Base-by-base conservation (phyloP, 129 eudicot genomes). In the Sambucus nigra region DNA sequence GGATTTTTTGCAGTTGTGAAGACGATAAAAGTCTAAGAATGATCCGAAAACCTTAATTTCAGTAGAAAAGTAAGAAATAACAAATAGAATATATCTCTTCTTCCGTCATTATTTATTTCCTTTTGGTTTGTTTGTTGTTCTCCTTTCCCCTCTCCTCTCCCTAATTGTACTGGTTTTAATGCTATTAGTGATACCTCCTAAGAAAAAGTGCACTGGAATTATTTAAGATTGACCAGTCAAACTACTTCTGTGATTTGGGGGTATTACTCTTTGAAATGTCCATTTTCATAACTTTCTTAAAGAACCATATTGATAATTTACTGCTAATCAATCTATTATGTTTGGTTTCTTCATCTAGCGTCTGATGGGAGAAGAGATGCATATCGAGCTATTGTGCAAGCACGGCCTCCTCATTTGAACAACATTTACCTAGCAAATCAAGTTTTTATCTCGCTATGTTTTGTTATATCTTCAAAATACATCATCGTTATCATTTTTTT, bases 131-230 rank as follows among this genome's bases (percentile, higher is more conserved):
- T n/a, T n/a, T n/a, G n/a, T n/a, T n/a, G n/a, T n/a, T n/a, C n/a
- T n/a, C n/a, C n/a, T n/a, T n/a, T n/a, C n/a, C n/a, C n/a, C n/a
- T n/a, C n/a, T n/a, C n/a, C n/a, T n/a, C n/a, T n/a, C n/a, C n/a
- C n/a, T n/a, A n/a, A n/a, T n/a, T n/a, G n/a, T n/a, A n/a, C n/a
- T n/a, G n/a, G 13, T 49, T 59, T 44, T 56, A 13, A 59, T 15
- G 26, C 32, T 63, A 25, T 69, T 70, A 42, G 85, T 86, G 99
- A 75, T 92, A 92, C 68, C 91, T 92, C 31, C 67, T 92, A 64
- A 82, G 99, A 68, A 80, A 94, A 77, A 92, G 99, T 80, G 96
- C 99, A 28, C 80, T 92, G 76, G 99, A 92, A 70, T 60, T 92
- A 67, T 92, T 92, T 67, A 82, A 86, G 96, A 78, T 86, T 77